Percentiles rank a stretch among this genome's conserved stretches.
phyloP scores from a whole-genome alignment of 345 rosid genomes.

The Euclidium syriacum region DNA sequence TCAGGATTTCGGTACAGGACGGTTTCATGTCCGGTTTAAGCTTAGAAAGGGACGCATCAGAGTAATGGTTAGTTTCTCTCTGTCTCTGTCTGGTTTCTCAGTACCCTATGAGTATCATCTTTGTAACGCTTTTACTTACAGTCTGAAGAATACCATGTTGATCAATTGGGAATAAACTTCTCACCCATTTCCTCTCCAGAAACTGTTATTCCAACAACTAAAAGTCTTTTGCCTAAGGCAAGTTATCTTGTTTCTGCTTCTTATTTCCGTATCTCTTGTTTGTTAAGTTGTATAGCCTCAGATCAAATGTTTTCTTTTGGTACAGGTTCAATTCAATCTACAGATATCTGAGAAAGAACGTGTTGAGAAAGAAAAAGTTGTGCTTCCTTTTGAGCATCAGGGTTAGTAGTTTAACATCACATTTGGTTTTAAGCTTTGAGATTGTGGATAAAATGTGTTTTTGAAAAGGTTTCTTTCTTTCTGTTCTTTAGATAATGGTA shows the following conservation, averaged over 20 bases:
- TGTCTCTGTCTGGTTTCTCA: slow-evolving; percentile 2
- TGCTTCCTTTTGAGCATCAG: slow-evolving; percentile 98
- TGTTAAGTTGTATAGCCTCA: neutral
- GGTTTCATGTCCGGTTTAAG: slow-evolving; percentile 64
- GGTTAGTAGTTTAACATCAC: slow-evolving; percentile 36
- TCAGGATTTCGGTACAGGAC: slow-evolving; percentile 52
- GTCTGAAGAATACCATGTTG: slow-evolving; percentile 63
- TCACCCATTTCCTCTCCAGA: slow-evolving; percentile 50
- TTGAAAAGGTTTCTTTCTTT: slow-evolving; percentile 1
- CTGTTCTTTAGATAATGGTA: slow-evolving; percentile 52
- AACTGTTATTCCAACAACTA: slow-evolving; percentile 27
- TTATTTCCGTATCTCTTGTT: neutral
- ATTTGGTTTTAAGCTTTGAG: neutral
- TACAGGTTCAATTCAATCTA: slow-evolving; percentile 80
- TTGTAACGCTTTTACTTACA: slow-evolving; percentile 27
- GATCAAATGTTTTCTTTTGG: slow-evolving; percentile 21
- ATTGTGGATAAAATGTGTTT: neutral
- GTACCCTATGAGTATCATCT: neutral
- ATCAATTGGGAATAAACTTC: slow-evolving; percentile 53
- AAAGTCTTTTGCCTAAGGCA: slow-evolving; percentile 77
- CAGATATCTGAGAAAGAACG: slow-evolving; percentile 77
- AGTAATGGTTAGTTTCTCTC: slow-evolving; percentile 46
- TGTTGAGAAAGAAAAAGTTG: slow-evolving; percentile 67
- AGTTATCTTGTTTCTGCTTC: neutral
- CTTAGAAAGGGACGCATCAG: slow-evolving; percentile 85